A percentile compares a stretch with the other conserved stretches of the same genome.
Evolutionary conservation across 2,329 filamentous ascomycete genomes (phyloP).

Genomic region (Aspergillus cejpii): DNA sequence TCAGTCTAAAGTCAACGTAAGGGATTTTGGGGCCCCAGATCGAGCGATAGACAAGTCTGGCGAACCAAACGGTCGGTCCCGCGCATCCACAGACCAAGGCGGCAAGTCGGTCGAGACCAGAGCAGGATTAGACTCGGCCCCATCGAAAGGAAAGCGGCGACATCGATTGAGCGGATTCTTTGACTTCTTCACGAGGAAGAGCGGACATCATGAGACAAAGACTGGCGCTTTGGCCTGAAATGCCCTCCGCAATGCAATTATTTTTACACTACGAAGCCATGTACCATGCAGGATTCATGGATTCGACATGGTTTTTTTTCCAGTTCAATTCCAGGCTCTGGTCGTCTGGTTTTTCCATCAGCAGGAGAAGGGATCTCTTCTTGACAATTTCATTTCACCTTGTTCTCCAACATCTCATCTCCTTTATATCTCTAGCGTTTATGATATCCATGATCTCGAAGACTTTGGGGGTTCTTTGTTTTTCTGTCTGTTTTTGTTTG

Average conservation of each 20-base stretch:
- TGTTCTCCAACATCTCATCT: background rate
- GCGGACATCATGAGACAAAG: slow-evolving; percentile 17
- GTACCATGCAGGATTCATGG: background rate
- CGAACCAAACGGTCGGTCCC: background rate
- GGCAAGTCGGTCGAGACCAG: slow-evolving; percentile 6
- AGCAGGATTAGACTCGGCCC: slow-evolving; percentile 3
- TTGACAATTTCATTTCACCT: background rate
- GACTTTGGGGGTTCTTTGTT: background rate
- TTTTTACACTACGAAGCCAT: background rate
- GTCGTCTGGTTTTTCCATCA: background rate
- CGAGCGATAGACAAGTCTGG: background rate
- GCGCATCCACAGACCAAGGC: background rate
- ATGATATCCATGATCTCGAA: background rate
- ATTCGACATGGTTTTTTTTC: background rate
- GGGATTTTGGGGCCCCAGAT: background rate
- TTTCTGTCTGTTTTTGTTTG: background rate
- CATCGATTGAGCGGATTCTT: slow-evolving; percentile 30
- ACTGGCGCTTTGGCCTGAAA: background rate
- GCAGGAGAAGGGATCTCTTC: background rate
- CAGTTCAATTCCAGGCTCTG: background rate
- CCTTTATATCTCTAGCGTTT: background rate
- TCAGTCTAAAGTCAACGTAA: background rate
- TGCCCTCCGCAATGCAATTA: background rate
- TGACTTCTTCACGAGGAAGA: slow-evolving; percentile 23
- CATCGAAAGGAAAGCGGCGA: slow-evolving; percentile 26